Conservation (phyloP, 345 rosid genomes). For the Mallotus nudiflorus region DNA sequence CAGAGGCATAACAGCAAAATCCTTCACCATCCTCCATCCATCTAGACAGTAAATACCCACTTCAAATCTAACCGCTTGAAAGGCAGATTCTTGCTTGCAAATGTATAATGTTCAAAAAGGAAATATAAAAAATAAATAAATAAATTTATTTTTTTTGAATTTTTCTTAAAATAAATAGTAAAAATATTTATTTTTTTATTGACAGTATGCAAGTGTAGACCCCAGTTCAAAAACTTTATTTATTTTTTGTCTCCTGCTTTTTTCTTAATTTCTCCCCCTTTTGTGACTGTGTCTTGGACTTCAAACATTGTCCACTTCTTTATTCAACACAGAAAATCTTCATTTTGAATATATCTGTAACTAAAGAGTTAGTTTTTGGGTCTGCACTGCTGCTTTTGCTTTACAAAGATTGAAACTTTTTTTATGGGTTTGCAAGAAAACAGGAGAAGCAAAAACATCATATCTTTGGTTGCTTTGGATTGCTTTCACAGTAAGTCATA, state of each 20-base stretch:
- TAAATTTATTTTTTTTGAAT: too few relatives aligned
- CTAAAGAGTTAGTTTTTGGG: background rate
- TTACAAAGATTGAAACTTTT: background rate
- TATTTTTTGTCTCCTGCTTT: background rate
- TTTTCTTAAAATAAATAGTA: too few relatives aligned
- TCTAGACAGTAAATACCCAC: too few relatives aligned
- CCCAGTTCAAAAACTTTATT: constrained; percentile 7
- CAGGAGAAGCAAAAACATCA: background rate
- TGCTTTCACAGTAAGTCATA: constrained; percentile 35
- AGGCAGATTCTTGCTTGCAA: too few relatives aligned
- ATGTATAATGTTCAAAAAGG: too few relatives aligned
- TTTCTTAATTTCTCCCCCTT: background rate
- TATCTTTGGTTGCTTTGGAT: constrained; percentile 13
- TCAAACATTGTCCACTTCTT: background rate
- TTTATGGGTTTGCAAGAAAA: background rate
- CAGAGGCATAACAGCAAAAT: too few relatives aligned
- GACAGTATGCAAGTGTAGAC: constrained; percentile 1
- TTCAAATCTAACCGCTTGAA: too few relatives aligned
- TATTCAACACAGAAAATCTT: background rate
- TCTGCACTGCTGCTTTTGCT: background rate
- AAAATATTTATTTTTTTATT: background rate
- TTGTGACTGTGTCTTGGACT: background rate
- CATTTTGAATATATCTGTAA: background rate
- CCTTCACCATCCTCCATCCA: too few relatives aligned
- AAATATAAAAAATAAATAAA: too few relatives aligned